A percentile compares a stretch with the other conserved stretches of the same genome.
Conservation (phyloP, 176 grass and related monocot genomes). For the Miscanthus lutarioriparius region DNA sequence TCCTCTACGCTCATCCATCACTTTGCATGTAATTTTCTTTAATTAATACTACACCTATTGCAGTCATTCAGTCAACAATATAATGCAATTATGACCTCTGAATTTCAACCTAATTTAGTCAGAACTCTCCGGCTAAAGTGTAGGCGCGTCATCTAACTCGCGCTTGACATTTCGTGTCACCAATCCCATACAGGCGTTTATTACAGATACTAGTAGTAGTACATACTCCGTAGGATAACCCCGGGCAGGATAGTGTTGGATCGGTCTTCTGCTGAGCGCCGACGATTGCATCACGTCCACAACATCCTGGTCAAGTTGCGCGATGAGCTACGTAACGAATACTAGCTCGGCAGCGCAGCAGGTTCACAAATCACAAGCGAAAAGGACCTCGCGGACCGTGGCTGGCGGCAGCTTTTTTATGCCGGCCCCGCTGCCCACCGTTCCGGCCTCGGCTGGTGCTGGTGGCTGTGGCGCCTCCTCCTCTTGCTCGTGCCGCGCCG, state of each 20-base stretch:
- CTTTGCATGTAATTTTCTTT: neutral
- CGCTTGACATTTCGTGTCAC: constrained; percentile 37
- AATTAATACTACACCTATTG: neutral
- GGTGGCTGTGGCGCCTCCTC: neutral
- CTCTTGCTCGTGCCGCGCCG: neutral
- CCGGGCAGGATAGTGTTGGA: constrained; percentile 1
- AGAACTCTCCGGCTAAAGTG: neutral
- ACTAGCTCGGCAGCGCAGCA: neutral
- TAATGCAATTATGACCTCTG: neutral
- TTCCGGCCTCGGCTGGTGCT: neutral
- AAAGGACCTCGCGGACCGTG: neutral
- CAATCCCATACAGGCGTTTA: constrained; percentile 30
- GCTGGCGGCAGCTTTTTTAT: constrained; percentile 12
- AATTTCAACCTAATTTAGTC: neutral
- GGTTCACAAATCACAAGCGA: neutral
- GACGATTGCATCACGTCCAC: constrained; percentile 48
- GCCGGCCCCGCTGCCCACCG: constrained; percentile 8
- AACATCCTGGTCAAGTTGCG: constrained; percentile 17
- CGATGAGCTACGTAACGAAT: neutral
- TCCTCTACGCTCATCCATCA: neutral
- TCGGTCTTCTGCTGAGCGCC: constrained; percentile 32
- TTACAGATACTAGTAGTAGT: neutral
- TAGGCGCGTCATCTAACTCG: neutral
- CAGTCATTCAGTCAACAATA: neutral
- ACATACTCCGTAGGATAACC: neutral